phyloP scores from a whole-genome alignment of 2,329 filamentous ascomycete genomes.

The Aspergillus terreus region DNA sequence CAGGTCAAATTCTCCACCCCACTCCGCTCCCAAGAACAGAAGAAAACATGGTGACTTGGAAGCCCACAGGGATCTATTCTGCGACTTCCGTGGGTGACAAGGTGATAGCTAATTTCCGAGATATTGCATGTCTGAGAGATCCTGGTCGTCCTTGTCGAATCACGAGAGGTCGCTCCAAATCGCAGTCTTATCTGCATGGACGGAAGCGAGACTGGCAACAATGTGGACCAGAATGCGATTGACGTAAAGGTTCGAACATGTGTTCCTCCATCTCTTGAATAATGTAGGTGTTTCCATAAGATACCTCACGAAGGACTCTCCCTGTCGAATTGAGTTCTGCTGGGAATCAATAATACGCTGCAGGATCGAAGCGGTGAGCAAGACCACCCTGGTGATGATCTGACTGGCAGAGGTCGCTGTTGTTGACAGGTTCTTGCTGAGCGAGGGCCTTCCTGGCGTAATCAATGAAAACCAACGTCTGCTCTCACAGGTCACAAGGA shows the following conservation, averaged over 20 bases:
- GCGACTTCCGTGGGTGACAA: conserved; percentile 8
- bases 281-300: not conserved
- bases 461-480: conserved; percentile 7
- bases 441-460: conserved; percentile 7
- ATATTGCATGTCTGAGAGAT: not conserved
- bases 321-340: not conserved
- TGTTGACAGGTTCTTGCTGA: too few species aligned
- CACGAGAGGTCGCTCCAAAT: too few species aligned
- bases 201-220: not conserved
- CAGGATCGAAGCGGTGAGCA: conserved; percentile 16
- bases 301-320: not conserved
- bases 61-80: not conserved
- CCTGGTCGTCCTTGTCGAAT: too few species aligned
- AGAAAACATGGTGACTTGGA: not conserved
- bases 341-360: conserved; percentile 15
- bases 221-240: not conserved
- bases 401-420: not conserved
- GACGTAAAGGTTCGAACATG: not conserved
- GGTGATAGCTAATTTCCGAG: conserved; percentile 8
- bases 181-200: too few species aligned
- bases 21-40: not conserved
- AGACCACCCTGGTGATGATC: conserved; percentile 1
- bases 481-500: conserved; percentile 12
- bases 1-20: conserved; percentile 13
- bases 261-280: not conserved